Percentiles rank a stretch among this genome's conserved stretches.
Evolutionary conservation across 2,329 filamentous ascomycete species (phyloP).

Genomic region (Nannizziopsis arthrosporioides): DNA sequence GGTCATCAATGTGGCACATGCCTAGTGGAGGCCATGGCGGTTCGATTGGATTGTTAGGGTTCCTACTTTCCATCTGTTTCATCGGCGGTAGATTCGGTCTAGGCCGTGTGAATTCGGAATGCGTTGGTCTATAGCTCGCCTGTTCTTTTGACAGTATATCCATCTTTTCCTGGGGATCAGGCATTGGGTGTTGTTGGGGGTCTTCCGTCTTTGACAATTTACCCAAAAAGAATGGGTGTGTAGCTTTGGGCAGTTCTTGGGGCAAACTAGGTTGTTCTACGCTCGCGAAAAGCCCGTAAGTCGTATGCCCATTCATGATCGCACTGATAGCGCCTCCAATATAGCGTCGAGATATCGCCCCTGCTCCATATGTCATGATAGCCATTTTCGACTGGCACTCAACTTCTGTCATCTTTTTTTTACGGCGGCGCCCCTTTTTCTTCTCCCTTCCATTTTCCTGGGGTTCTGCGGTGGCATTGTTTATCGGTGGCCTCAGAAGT

Average conservation of each 20-base stretch:
- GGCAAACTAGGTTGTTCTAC: conserved; percentile 10
- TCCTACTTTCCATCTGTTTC: background rate
- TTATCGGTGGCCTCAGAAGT: conserved; percentile 30
- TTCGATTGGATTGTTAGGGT: conserved; percentile 22
- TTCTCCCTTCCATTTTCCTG: conserved; percentile 1
- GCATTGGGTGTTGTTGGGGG: background rate
- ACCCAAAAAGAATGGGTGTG: conserved; percentile 59
- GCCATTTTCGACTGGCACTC: conserved; percentile 33
- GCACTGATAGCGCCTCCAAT: conserved; percentile 52
- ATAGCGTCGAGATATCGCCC: conserved; percentile 34
- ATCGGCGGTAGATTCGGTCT: background rate
- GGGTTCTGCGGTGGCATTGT: conserved; percentile 9
- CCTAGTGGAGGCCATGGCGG: conserved; percentile 32
- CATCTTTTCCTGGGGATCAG: background rate
- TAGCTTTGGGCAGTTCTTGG: conserved; percentile 32
- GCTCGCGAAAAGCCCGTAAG: conserved; percentile 16
- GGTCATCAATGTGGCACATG: conserved; percentile 42
- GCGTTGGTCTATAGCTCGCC: background rate
- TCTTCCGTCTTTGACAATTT: conserved; percentile 32
- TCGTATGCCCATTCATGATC: conserved; percentile 42
- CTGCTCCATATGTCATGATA: conserved; percentile 48
- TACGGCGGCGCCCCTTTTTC: conserved; percentile 23
- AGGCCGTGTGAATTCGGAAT: background rate
- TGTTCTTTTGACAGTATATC: background rate
- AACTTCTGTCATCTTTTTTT: conserved; percentile 28